These are phyloP conservation scores for Carpinus viminea DNA, from an alignment of 306 rosid genomes.

Conservation along the genomic window DNA sequence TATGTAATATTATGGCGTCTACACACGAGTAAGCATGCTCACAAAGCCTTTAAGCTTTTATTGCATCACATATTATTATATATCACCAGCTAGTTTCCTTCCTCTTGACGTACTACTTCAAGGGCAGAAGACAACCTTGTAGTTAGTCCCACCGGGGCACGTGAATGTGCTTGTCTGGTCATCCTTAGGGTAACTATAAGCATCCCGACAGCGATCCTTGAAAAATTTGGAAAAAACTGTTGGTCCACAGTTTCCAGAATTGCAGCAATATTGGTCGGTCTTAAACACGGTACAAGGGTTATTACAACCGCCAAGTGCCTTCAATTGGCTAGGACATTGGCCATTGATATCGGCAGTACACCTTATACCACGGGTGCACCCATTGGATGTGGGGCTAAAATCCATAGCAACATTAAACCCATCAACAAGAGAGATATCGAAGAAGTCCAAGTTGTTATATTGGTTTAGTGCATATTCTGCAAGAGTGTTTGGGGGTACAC, in stretches of 20 bases:
- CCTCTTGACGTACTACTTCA: background rate
- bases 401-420: constrained; percentile 53
- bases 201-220: constrained; percentile 46
- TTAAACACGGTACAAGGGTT: constrained; percentile 49
- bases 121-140: constrained; percentile 46
- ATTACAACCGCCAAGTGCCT: constrained; percentile 50
- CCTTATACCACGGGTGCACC: constrained; percentile 31
- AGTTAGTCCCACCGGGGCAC: constrained; percentile 46
- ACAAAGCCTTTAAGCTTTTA: background rate
- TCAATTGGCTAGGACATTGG: constrained; percentile 51
- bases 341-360: constrained; percentile 47
- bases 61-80: background rate
- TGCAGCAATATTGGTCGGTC: constrained; percentile 48
- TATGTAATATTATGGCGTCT: no score
- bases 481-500: constrained; percentile 56
- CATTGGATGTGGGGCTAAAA: constrained; percentile 34
- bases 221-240: constrained; percentile 49
- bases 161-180: constrained; percentile 49
- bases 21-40: background rate
- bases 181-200: constrained; percentile 61
- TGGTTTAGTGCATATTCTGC: constrained; percentile 55
- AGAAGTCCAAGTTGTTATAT: constrained; percentile 46
- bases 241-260: constrained; percentile 29
- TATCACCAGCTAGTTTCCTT: background rate
- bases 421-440: constrained; percentile 47